phyloP scores from a whole-genome alignment of 164 flowering plant species.

The Magnolia sinica region DNA sequence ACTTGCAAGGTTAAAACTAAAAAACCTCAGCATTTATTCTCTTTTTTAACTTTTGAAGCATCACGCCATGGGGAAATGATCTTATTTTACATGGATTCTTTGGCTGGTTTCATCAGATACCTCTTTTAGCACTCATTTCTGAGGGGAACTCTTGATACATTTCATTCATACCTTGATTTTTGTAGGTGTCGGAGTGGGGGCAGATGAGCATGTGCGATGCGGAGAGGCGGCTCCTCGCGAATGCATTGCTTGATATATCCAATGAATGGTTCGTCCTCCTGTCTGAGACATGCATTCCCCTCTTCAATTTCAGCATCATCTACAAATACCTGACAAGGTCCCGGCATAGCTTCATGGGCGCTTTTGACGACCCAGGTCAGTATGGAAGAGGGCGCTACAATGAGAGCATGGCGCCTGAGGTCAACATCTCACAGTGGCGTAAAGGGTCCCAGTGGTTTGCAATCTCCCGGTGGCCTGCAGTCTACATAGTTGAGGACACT shows the following conservation, averaged over 20 bases:
- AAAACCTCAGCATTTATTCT: too few relatives aligned
- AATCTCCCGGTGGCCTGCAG: conserved; percentile 58
- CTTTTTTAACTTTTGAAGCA: background rate
- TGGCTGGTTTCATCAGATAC: background rate
- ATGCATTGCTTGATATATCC: conserved; percentile 80
- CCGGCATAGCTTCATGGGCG: conserved; percentile 63
- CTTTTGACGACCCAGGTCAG: conserved; percentile 73
- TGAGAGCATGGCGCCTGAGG: conserved; percentile 59
- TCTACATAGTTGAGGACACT: conserved; percentile 52
- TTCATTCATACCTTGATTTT: background rate
- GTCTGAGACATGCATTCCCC: conserved; percentile 90
- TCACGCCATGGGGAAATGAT: background rate
- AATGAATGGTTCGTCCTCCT: conserved; percentile 82
- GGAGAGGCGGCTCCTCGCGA: conserved; percentile 87
- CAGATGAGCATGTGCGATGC: conserved; percentile 93
- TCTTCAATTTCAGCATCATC: conserved; percentile 55
- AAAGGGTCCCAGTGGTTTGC: conserved; percentile 98
- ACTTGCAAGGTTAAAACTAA: too few relatives aligned
- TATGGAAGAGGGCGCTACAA: conserved; percentile 84
- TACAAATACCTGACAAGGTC: conserved; percentile 63
- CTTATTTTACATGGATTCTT: background rate
- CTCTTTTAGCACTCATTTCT: background rate
- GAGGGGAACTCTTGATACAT: background rate
- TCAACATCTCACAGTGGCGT: conserved; percentile 70
- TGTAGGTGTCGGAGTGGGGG: conserved; percentile 85